These are phyloP conservation scores for Oryza meridionalis DNA, from an alignment of 176 grass and related monocot species.

Conservation along the genomic window DNA sequence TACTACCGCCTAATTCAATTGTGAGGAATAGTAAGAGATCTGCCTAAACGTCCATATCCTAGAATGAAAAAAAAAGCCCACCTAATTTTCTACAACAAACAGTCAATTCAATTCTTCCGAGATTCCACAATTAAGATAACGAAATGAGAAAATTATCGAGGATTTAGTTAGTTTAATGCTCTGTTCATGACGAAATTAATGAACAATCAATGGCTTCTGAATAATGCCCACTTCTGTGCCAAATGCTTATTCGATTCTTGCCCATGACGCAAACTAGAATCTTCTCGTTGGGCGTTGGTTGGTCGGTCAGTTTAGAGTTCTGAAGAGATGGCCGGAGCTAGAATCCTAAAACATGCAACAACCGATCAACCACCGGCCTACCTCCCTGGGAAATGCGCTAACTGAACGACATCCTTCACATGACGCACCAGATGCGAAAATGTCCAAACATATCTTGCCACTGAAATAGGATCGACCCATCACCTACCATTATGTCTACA, in stretches of 20 bases:
- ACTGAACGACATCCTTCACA: background rate
- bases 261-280: constrained; percentile 25
- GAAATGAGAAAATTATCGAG: background rate
- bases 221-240: background rate
- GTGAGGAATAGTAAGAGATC: background rate
- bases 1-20: background rate
- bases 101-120: background rate
- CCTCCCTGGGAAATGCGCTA: constrained; percentile 29
- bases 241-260: constrained; percentile 11
- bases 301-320: constrained; percentile 19
- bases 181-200: background rate
- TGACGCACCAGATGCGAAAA: background rate
- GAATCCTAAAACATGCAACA: background rate
- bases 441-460: constrained; percentile 30
- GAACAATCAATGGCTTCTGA: background rate
- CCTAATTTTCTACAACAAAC: background rate
- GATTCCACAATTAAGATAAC: background rate
- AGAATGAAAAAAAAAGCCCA: background rate
- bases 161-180: background rate
- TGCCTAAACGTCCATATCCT: background rate
- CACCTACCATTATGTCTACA: constrained; percentile 30
- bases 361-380: constrained; percentile 38
- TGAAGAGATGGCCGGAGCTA: background rate
- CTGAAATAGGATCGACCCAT: constrained; percentile 25
- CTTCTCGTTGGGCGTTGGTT: background rate